Evolutionary conservation across 352 stramenopile genomes (phyloP).

Genomic region (Globisporangium mamillatum): DNA sequence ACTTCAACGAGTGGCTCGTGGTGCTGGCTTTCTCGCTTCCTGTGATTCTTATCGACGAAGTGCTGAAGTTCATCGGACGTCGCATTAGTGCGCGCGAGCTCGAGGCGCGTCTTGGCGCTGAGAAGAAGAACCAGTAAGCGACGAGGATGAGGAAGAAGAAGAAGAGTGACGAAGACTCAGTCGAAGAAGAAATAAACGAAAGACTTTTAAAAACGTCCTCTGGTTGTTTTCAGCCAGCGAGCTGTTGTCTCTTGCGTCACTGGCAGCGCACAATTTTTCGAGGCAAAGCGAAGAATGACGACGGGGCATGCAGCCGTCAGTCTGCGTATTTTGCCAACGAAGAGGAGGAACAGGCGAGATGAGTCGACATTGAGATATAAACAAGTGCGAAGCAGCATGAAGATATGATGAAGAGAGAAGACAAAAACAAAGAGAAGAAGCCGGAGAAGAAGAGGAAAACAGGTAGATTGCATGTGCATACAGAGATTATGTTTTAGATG

Average conservation of each 20-base stretch:
- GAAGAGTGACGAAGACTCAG: neutral
- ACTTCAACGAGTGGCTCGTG: slow-evolving; percentile 91
- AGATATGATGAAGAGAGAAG: neutral
- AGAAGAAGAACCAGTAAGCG: slow-evolving; percentile 55
- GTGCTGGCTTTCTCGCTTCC: slow-evolving; percentile 91
- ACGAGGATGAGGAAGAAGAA: neutral
- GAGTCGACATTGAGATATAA: neutral
- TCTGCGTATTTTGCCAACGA: neutral
- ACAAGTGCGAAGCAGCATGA: neutral
- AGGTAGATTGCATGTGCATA: slow-evolving; percentile 11
- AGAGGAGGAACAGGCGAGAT: neutral
- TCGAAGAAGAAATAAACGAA: slow-evolving; percentile 9
- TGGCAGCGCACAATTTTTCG: slow-evolving; percentile 6
- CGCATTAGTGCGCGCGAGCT: slow-evolving; percentile 76
- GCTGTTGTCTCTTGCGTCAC: neutral
- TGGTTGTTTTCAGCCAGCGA: neutral
- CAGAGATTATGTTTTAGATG: slow-evolving; percentile 5
- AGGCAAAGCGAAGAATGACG: neutral
- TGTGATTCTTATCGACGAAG: slow-evolving; percentile 94
- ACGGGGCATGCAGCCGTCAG: neutral
- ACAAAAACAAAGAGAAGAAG: neutral
- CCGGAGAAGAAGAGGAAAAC: slow-evolving; percentile 3
- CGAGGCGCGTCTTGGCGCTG: slow-evolving; percentile 46
- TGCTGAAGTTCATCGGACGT: slow-evolving; percentile 91
- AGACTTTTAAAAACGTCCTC: slow-evolving; percentile 1